phyloP scores from a whole-genome alignment of 2,329 filamentous ascomycete genomes.

The Anthostomella pinea region DNA sequence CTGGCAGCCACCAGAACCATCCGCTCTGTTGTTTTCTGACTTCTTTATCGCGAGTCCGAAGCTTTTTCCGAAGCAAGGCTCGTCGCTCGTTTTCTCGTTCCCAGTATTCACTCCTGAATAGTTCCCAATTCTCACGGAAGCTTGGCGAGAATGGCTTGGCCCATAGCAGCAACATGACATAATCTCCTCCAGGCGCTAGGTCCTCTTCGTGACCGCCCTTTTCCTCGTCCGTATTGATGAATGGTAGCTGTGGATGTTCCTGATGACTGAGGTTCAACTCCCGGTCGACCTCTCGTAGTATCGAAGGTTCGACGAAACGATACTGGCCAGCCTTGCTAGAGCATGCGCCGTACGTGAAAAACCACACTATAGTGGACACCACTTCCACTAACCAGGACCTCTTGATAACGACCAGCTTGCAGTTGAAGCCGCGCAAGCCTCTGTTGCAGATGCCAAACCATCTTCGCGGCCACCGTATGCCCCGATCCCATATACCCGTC shows the following conservation, averaged over 20 bases:
- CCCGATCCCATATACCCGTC: slow-evolving; percentile 94
- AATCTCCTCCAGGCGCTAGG: slow-evolving; percentile 83
- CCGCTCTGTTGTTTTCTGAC: slow-evolving; percentile 66
- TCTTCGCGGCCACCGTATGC: slow-evolving; percentile 87
- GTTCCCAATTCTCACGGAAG: slow-evolving; percentile 95
- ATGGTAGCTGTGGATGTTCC: slow-evolving; percentile 39
- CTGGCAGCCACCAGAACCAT: slow-evolving; percentile 85
- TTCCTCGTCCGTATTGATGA: slow-evolving; percentile 53
- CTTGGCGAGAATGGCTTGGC: slow-evolving; percentile 94
- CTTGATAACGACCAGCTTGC: slow-evolving; percentile 88
- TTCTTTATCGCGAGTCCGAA: slow-evolving; percentile 66
- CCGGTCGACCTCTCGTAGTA: slow-evolving; percentile 59
- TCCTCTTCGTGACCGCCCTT: slow-evolving; percentile 79
- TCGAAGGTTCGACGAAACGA: slow-evolving; percentile 68
- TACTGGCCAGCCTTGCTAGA: slow-evolving; percentile 69
- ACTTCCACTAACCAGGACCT: slow-evolving; percentile 79
- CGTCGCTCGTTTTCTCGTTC: slow-evolving; percentile 92
- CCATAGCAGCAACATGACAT: slow-evolving; percentile 83
- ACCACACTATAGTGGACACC: slow-evolving; percentile 68
- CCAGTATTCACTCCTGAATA: slow-evolving; percentile 94
- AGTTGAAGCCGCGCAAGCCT: slow-evolving; percentile 87
- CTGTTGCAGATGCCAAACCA: slow-evolving; percentile 90
- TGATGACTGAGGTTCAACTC: slow-evolving; percentile 48
- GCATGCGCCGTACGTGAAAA: slow-evolving; percentile 73
- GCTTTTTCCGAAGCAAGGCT: slow-evolving; percentile 64